phyloP scores from a whole-genome alignment of 192 early-diverging fungal species.

The Backusella psychrophila region DNA sequence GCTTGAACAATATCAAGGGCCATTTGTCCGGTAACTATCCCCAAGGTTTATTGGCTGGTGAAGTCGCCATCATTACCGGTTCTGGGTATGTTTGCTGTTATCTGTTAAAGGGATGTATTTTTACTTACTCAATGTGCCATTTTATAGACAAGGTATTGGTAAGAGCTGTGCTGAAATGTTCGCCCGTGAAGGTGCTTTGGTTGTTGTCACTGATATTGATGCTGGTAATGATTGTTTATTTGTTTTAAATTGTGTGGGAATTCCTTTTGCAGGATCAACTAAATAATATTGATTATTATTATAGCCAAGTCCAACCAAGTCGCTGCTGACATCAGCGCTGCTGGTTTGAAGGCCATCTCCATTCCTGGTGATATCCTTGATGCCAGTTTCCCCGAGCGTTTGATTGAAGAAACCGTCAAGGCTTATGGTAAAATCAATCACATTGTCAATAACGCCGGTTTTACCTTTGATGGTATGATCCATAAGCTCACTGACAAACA shows the following conservation, averaged over 20 bases:
- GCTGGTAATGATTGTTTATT: constrained; percentile 34
- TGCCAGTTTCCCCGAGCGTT: constrained; percentile 49
- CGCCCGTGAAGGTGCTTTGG: constrained; percentile 82
- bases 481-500: constrained; percentile 87
- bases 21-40: constrained; percentile 47
- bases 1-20: constrained; percentile 36
- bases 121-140: not conserved
- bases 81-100: constrained; percentile 44
- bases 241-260: not conserved
- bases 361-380: constrained; percentile 60
- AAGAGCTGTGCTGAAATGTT: constrained; percentile 89
- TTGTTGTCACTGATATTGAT: constrained; percentile 95
- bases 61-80: constrained; percentile 66
- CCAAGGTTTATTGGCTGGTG: constrained; percentile 49
- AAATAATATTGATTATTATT: not conserved
- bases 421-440: constrained; percentile 78
- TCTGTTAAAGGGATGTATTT: not conserved
- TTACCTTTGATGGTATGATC: constrained; percentile 92
- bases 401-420: constrained; percentile 55
- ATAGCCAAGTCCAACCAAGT: constrained; percentile 72
- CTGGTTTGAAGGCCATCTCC: constrained; percentile 88
- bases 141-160: constrained; percentile 73
- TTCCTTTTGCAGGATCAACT: not conserved
- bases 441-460: constrained; percentile 97
- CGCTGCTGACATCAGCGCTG: constrained; percentile 76